phyloP scores from a whole-genome alignment of 2,329 filamentous ascomycete species.

The Reticulascus tulasneorum region DNA sequence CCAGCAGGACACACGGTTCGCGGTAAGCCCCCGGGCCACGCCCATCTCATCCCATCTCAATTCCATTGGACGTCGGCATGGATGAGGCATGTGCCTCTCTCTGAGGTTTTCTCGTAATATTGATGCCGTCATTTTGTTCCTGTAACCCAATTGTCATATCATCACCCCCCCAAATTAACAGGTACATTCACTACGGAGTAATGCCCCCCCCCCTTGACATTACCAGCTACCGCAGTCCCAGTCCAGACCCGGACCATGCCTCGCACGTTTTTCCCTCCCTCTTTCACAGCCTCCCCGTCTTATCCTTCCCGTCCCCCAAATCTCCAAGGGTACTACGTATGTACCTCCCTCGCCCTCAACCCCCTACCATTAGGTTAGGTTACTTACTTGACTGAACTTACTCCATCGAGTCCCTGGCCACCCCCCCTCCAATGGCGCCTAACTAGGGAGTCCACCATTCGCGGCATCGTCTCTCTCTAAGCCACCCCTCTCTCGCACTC shows the following conservation, averaged over 20 bases:
- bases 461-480: slow-evolving; percentile 4
- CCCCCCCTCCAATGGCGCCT: slow-evolving; percentile 7
- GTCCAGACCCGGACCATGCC: slow-evolving; percentile 11
- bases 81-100: too few relatives aligned
- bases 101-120: too few relatives aligned
- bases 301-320: slow-evolving; percentile 14
- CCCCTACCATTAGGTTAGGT: slow-evolving; percentile 2
- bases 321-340: slow-evolving; percentile 7
- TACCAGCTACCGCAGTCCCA: slow-evolving; percentile 2
- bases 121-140: slow-evolving; percentile 5
- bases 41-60: neutral
- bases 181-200: too few relatives aligned
- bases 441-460: slow-evolving; percentile 1
- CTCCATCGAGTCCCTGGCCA: slow-evolving; percentile 8
- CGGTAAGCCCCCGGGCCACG: too few relatives aligned
- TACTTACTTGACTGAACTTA: too few relatives aligned
- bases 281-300: slow-evolving; percentile 12
- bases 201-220: too few relatives aligned
- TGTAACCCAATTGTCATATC: slow-evolving; percentile 3
- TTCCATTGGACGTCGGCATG: too few relatives aligned
- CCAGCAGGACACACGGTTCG: too few relatives aligned
- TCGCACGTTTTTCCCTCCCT: slow-evolving; percentile 13
- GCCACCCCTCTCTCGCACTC: slow-evolving; percentile 2
- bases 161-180: too few relatives aligned
- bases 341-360: too few relatives aligned